Percentiles rank a stretch among this genome's conserved stretches.
phyloP scores from a whole-genome alignment of 225 moss, liverwort and hornwort genomes.

The Anthoceros angustus region DNA sequence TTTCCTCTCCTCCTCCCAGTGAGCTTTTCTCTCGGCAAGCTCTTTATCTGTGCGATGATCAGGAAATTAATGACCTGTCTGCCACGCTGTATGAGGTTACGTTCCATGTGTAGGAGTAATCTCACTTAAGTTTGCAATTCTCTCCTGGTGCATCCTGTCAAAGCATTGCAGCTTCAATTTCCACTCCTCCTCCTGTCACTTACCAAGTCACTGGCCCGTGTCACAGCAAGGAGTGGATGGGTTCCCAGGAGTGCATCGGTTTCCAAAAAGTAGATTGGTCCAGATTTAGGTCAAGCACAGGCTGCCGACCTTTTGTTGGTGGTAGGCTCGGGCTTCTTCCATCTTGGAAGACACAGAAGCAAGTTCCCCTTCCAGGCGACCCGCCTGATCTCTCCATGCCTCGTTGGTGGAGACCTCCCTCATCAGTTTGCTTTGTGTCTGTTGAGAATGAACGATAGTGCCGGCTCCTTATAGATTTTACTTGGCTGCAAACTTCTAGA shows the following conservation, averaged over 20 bases:
- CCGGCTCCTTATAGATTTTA: background rate
- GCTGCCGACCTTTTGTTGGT: background rate
- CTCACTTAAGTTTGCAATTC: background rate
- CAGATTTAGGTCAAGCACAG: background rate
- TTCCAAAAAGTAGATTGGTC: background rate
- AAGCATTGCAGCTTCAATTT: background rate
- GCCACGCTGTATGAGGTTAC: too few relatives aligned
- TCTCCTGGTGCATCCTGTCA: background rate
- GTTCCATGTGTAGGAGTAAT: background rate
- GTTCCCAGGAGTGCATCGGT: too few relatives aligned
- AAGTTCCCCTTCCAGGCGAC: background rate
- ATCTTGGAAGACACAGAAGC: background rate
- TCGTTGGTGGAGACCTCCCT: background rate
- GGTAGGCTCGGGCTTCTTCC: background rate
- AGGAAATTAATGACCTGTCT: too few relatives aligned
- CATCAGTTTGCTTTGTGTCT: slow-evolving; percentile 1
- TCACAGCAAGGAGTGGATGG: too few relatives aligned
- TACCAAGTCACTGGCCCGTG: too few relatives aligned
- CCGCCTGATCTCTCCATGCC: background rate
- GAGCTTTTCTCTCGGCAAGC: background rate
- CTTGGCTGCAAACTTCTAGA: background rate
- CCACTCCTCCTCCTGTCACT: background rate
- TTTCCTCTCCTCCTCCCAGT: background rate
- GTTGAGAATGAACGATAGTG: background rate
- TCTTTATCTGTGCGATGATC: background rate